Conservation (phyloP, 179 eudicot species). For the Patellifolia procumbens region DNA sequence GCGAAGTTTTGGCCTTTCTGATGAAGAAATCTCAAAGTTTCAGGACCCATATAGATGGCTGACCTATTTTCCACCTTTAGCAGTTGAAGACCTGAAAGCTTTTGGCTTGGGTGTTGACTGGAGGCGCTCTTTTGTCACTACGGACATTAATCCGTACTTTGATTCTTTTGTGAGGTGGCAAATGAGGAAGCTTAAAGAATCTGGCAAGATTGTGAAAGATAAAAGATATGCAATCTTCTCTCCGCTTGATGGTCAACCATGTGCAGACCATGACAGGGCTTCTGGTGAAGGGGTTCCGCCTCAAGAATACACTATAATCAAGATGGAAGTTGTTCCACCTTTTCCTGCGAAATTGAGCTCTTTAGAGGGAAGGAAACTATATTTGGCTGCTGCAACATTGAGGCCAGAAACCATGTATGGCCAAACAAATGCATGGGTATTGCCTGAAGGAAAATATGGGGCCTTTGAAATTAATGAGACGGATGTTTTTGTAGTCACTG, state of each 20-base stretch:
- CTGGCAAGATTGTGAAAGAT: conserved; percentile 86
- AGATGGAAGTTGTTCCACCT: conserved; percentile 83
- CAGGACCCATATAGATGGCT: conserved; percentile 74
- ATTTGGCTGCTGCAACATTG: conserved; percentile 83
- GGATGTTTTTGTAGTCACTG: conserved; percentile 68
- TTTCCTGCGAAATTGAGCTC: conserved; percentile 56
- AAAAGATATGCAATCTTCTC: conserved; percentile 72
- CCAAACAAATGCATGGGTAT: conserved; percentile 91
- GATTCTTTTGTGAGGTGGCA: conserved; percentile 89
- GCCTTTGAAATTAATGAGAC: conserved; percentile 81
- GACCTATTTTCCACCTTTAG: conserved; percentile 66
- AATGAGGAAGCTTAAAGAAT: conserved; percentile 65
- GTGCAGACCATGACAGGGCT: conserved; percentile 95
- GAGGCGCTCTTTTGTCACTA: conserved; percentile 81
- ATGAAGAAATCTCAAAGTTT: conserved; percentile 64
- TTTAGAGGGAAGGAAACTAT: conserved; percentile 70
- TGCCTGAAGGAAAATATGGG: conserved; percentile 85
- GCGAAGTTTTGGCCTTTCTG: conserved; percentile 75
- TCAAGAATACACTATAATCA: conserved; percentile 82
- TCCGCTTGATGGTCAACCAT: conserved; percentile 89
- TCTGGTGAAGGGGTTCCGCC: conserved; percentile 95
- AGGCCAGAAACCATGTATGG: conserved; percentile 97
- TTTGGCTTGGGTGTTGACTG: conserved; percentile 88
- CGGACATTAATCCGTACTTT: conserved; percentile 74
- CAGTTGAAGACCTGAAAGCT: conserved; percentile 76